Evolutionary conservation across 345 rosid species (phyloP).

Genomic region (Stellera chamaejasme): DNA sequence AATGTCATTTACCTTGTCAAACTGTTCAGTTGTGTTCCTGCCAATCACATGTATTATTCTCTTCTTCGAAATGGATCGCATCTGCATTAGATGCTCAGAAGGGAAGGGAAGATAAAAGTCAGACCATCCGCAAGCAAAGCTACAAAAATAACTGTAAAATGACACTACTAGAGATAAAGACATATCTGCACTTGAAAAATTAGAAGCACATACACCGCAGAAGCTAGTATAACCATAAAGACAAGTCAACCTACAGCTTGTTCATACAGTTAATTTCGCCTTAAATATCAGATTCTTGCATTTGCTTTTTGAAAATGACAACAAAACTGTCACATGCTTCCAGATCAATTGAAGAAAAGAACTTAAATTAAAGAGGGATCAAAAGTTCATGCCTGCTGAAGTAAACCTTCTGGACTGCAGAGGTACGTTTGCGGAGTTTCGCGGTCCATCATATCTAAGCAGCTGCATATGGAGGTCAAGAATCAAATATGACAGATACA

Average conservation of each 20-base stretch:
- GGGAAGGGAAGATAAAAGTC: constrained; percentile 2
- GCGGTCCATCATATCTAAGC: constrained; percentile 56
- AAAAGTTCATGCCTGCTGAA: constrained; percentile 35
- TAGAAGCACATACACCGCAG: too few relatives aligned
- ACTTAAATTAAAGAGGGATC: background rate
- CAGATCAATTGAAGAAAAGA: background rate
- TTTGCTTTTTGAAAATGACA: too few relatives aligned
- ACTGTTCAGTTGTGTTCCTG: constrained; percentile 46
- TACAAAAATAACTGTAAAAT: too few relatives aligned
- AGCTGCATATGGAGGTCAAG: constrained; percentile 22
- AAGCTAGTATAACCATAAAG: too few relatives aligned
- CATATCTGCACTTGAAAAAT: too few relatives aligned
- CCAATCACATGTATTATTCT: constrained; percentile 48
- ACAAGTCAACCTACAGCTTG: too few relatives aligned
- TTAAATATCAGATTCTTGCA: too few relatives aligned
- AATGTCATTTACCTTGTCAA: constrained; percentile 33
- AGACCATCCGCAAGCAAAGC: too few relatives aligned
- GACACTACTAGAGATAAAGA: too few relatives aligned
- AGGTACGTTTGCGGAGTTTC: constrained; percentile 50
- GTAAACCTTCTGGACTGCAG: constrained; percentile 70
- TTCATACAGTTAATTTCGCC: background rate
- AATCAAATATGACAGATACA: constrained; percentile 4
- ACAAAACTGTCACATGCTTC: constrained; percentile 1
- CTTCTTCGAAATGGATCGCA: constrained; percentile 35
- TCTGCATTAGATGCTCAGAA: constrained; percentile 21